Base-by-base conservation (phyloP, 1,284 basidiomycete species). In the Austroboletus niveus region DNA sequence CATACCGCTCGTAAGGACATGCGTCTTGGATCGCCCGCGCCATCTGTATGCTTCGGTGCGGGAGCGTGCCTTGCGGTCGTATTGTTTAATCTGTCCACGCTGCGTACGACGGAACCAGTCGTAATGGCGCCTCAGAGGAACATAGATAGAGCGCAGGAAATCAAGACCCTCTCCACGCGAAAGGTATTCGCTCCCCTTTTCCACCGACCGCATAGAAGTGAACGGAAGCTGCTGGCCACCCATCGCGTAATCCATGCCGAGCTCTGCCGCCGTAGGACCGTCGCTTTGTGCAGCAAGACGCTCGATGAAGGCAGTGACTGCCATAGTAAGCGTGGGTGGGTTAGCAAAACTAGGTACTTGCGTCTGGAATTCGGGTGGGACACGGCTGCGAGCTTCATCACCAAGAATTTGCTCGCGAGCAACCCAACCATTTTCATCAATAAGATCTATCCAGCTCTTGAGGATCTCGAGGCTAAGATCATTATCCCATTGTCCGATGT, bases 41-140 rank as follows among this genome's bases (percentile, higher is more conserved):
- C 94, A 98, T 44, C 94, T 80, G 70, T 95, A 98, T 1, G 82
- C 94, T 70, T 98, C 94, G 3, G 83, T 84, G 48, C 89, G 79
- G n/a, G 89, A 92, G 8, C 88, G 81, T 1, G 92, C 89, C 54
- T 80, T 79, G 34, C 94, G 82, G 6, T 80, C 83, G 70, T 94
- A 98, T 65, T 93, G 90, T 63, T 91, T 90, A 62, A 98, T 90
- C 68, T 95, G 92, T 9, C 93, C 93, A 9, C 89, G 83, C 69
- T 98, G 94, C 3, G 94, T 96, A 47, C 86, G 84, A 29, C 93
- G 82, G 81, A 97, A 97, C 94, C 94, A 98, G 52, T 92, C 85
- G 65, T 97, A 98, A 69, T 98, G 95, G 17, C 89, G 80, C 59
- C 89, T 90, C 12, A 97, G 77, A 5, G 90, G 87, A 27, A 75